Evolutionary conservation across 805 yeast genomes (phyloP), one percentile per base, ranked within the genome.

Genomic region (Hanseniaspora hatyaiensis): DNA sequence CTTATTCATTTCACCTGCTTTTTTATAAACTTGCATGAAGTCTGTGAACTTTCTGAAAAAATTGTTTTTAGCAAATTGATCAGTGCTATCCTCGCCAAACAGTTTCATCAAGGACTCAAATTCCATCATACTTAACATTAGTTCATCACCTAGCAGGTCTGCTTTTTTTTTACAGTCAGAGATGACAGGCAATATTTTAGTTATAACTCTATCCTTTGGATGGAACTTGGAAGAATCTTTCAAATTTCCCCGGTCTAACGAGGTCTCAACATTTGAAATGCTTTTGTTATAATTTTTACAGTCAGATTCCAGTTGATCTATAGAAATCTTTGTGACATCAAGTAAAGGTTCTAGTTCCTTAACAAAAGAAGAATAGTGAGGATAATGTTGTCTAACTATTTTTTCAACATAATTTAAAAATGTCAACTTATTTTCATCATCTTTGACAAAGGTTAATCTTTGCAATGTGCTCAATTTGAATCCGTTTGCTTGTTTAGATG

Each of bases 401-500:
- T 78, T 82, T 62, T 92, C 98, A 47, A 94, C 86, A 62, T 88
- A 88, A 60, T 94, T 95, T 56, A 92, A 65, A 58, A 92, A 88
- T 1, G 94, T 84, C 79, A 82, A 78, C 5, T 86, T 75, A 60
- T 89, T 88, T 51, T 78, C 74, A 23, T 82, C 86, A 63, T 89
- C 96, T 60, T 92, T 92, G 65, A 94, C 80, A 55, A 94, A 87
- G 28, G 82, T 84, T 50, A 92, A 71, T 55, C 97, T 69, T 58
- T 87, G 96, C 46, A 92, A 70, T n/a, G 96, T 84, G 38, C 84
- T 80, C 51, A 92, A 68, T 57, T 82, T 82, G 71, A 94, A 94
- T 3, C 99, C 99, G 54, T 75, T 73, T 1, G 96, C 97, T 61
- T 87, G 95, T 56, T 87, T 88, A 2, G 85, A 71, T n/a, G 77